A percentile compares a stretch with the other conserved stretches of the same genome.
These are phyloP conservation scores for Orbilia ellipsospora DNA, from an alignment of 2,329 filamentous ascomycete species.

Conservation along the genomic window DNA sequence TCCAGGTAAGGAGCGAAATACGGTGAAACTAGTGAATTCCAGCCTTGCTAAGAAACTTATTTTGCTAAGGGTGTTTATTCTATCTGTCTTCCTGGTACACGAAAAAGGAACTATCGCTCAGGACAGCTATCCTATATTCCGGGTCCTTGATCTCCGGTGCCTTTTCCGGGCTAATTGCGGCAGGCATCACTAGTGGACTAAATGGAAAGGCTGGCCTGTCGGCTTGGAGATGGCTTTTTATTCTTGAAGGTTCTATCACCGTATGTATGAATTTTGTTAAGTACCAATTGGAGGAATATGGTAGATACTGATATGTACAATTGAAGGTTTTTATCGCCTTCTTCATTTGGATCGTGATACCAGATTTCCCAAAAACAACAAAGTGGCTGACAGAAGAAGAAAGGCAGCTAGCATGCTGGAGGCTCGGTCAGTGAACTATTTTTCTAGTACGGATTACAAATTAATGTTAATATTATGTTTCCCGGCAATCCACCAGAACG, in stretches of 20 bases:
- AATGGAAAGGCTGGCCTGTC: conserved; percentile 69
- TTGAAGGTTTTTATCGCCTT: conserved; percentile 69
- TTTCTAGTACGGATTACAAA: neutral
- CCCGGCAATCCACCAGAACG: conserved; percentile 8
- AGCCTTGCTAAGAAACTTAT: no score
- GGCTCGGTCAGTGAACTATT: conserved; percentile 62
- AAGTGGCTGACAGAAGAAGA: conserved; percentile 71
- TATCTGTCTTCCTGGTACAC: conserved; percentile 74
- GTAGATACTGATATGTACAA: neutral
- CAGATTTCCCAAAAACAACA: conserved; percentile 74
- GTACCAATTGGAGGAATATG: neutral
- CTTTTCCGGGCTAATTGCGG: conserved; percentile 74
- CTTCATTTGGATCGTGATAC: conserved; percentile 70
- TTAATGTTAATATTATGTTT: conserved; percentile 1
- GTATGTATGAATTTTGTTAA: conserved; percentile 56
- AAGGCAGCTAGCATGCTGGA: conserved; percentile 70
- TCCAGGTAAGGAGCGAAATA: conserved; percentile 63
- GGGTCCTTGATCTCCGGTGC: conserved; percentile 77
- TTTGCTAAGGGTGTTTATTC: conserved; percentile 66
- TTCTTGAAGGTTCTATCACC: conserved; percentile 76
- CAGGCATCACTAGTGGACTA: conserved; percentile 75
- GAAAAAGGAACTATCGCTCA: conserved; percentile 73
- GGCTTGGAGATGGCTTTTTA: conserved; percentile 76
- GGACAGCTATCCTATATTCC: conserved; percentile 74
- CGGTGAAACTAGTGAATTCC: no score